A percentile compares a stretch with the other conserved stretches of the same genome.
These are phyloP conservation scores for Cladosporium sphaerospermum DNA, from an alignment of 2,329 filamentous ascomycete genomes.

Conservation along the genomic window DNA sequence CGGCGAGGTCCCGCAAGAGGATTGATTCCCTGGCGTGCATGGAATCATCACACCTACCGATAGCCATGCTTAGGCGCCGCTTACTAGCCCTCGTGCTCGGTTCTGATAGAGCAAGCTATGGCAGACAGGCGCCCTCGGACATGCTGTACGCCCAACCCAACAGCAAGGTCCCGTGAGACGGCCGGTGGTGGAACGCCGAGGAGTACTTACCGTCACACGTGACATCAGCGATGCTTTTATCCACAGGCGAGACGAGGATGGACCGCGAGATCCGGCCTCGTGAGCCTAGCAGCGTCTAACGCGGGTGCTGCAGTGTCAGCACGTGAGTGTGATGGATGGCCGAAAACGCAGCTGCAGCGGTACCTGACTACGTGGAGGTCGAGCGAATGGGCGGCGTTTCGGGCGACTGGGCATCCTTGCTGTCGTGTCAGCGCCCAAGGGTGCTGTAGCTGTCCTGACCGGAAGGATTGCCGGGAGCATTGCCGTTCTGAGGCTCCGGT, in stretches of 20 bases:
- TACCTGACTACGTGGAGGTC: conserved; percentile 7
- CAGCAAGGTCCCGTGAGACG: conserved; percentile 4
- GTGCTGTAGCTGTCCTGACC: not conserved
- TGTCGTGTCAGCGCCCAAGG: not conserved
- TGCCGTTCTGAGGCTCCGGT: not conserved
- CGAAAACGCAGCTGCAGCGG: conserved; percentile 4
- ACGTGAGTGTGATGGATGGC: conserved; percentile 2
- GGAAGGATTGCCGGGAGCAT: conserved; percentile 9
- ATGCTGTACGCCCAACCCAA: not conserved
- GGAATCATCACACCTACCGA: conserved; percentile 1
- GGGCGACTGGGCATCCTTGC: conserved; percentile 9
- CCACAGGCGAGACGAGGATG: too few relatives aligned
- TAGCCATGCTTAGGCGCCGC: conserved; percentile 8
- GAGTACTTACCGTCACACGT: conserved; percentile 1
- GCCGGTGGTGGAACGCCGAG: not conserved
- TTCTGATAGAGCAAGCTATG: not conserved
- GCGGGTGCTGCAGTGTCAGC: not conserved
- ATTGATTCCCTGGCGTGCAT: not conserved
- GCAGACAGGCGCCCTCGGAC: not conserved
- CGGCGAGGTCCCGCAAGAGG: not conserved
- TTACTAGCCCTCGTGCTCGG: not conserved
- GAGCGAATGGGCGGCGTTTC: conserved; percentile 4
- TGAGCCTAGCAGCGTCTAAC: not conserved
- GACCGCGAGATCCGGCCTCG: too few relatives aligned
- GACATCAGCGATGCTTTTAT: conserved; percentile 1